Evolutionary conservation across 2,329 filamentous ascomycete species (phyloP), one percentile per base, ranked within the genome.

Genomic region (Cercospora nicotianae): DNA sequence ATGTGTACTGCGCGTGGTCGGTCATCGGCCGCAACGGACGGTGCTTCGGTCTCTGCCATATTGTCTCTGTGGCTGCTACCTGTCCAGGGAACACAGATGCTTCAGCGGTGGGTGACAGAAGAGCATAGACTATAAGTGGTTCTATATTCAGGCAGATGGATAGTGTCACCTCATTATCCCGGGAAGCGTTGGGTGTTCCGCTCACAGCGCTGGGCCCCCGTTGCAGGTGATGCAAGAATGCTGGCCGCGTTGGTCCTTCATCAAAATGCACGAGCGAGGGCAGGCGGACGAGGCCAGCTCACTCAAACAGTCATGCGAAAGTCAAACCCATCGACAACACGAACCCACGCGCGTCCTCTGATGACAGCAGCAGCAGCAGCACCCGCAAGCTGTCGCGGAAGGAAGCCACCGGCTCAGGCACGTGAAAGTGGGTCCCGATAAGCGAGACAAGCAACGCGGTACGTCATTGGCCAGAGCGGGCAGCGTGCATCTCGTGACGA

Each of bases 1-100:
- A 79, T 73, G 57, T 83, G 80, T 20, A 82, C 75, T 53, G 79
- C 73, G 58, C 74, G 76, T 6, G 80, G 73, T 42, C 72, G 72
- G 61, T 16, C 51, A 6, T 67, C 45, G 55, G 53, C n/a, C 51
- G 55, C 64, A 67, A 69, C 60, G 12, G 70, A 65, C 53, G 67
- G 45, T 26, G 66, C 33, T 39, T 57, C 53, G 53, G 67, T 69
- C 23, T 69, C 45, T 42, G 66, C 63, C 67, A 70, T 70, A 33
- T n/a, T 65, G 26, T 13, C n/a, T 18, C 20, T 26, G 16, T 9
- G 28, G 31, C 16, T 57, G 20, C 45, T 13, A 28, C 8, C 16
- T 26, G 30, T 13, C 12, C 61, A 16, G 18, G 16, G 26, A 10
- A 30, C 6, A n/a, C 16, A 51, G 26, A 51, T 28, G 45, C 42